These are phyloP conservation scores for Microbotryomycetes sp. DNA, from an alignment of 1,284 basidiomycete species.

Conservation along the genomic window DNA sequence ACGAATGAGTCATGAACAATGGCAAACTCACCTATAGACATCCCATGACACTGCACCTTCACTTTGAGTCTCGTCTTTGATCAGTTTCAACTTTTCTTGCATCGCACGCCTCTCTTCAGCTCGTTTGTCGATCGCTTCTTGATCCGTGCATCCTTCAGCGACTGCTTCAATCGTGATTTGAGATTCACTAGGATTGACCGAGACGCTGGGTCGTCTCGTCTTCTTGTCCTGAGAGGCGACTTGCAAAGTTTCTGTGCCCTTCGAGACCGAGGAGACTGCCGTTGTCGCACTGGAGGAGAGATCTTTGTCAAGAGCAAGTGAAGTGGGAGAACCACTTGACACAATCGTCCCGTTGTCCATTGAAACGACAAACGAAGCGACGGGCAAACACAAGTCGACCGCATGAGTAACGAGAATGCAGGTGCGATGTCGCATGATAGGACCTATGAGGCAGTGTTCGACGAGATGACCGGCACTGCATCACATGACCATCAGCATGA, in stretches of 20 bases:
- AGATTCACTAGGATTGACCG: neutral
- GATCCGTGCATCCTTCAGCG: conserved; percentile 15
- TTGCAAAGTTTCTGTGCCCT: neutral
- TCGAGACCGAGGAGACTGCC: neutral
- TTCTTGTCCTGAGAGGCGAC: neutral
- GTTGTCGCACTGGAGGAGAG: too few species aligned
- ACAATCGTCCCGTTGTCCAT: conserved; percentile 42
- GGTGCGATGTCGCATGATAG: conserved; percentile 59
- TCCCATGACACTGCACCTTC: conserved; percentile 10
- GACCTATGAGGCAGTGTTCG: conserved; percentile 49
- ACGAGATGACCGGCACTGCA: conserved; percentile 29
- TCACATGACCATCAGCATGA: neutral
- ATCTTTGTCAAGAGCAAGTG: conserved; percentile 2
- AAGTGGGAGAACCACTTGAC: conserved; percentile 38
- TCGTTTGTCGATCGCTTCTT: neutral
- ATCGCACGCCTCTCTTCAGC: conserved; percentile 18
- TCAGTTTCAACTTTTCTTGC: conserved; percentile 29
- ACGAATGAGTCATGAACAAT: neutral
- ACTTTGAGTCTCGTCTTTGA: conserved; percentile 32
- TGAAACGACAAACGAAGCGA: conserved; percentile 44
- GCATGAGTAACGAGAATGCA: conserved; percentile 83
- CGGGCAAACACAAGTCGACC: conserved; percentile 52
- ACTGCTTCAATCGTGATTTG: conserved; percentile 26
- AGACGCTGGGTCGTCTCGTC: neutral
- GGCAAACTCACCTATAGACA: conserved; percentile 4